These are phyloP conservation scores for Neckera pumila DNA, from an alignment of 225 moss, liverwort and hornwort genomes.

Conservation along the genomic window DNA sequence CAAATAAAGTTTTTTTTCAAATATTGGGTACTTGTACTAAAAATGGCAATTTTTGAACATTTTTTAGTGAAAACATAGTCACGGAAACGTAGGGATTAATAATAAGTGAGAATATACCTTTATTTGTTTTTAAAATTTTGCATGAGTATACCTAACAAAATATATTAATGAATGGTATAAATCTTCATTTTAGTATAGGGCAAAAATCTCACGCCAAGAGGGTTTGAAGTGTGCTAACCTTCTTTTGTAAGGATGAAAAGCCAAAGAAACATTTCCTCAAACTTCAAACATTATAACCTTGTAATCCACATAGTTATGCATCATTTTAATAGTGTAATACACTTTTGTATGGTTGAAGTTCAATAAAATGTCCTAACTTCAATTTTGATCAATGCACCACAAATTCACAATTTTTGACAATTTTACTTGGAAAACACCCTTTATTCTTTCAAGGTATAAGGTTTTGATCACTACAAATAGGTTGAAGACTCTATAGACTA, in stretches of 20 bases:
- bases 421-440: not conserved
- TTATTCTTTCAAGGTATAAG: accelerated
- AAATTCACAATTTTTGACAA: not conserved
- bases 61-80: too few species aligned
- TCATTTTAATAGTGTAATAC: not conserved
- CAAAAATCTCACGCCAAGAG: not conserved
- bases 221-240: accelerated
- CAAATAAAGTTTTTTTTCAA: too few species aligned
- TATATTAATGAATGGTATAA: too few species aligned
- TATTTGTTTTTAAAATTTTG: not conserved
- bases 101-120: not conserved
- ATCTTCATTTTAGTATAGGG: not conserved
- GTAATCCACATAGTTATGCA: not conserved
- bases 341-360: not conserved
- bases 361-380: not conserved
- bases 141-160: not conserved
- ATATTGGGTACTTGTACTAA: too few species aligned
- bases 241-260: not conserved
- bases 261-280: not conserved
- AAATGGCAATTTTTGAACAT: too few species aligned
- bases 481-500: not conserved
- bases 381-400: not conserved
- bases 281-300: not conserved
- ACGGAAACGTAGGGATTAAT: too few species aligned
- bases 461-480: not conserved